Evolutionary conservation across 371 early-diverging fungal genomes (phyloP), one percentile per base, ranked within the genome.

Genomic region (Blakeslea trispora): DNA sequence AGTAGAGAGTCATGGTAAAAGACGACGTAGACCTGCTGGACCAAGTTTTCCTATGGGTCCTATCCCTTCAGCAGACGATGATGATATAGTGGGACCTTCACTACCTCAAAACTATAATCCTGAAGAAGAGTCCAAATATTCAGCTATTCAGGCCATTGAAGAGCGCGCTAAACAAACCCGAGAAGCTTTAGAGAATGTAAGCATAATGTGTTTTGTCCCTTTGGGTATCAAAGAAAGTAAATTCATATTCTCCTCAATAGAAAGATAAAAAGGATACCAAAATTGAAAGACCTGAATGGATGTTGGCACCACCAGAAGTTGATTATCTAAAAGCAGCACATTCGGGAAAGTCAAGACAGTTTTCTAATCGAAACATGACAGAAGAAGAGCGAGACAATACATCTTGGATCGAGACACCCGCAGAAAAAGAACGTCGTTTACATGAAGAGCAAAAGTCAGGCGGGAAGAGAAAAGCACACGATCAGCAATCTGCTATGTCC

Each of bases 231-330:
- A 28, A 28, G 28, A 28, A 28, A 28, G 28, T 28, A 7, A n/a
- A 18, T 31, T 24, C 37, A 37, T 18, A 28, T 39, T 3, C 28
- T 15, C 19, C 40, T 22, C 53, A 50, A 35, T 37, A 66, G 55
- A 53, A 63, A 57, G 54, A 61, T 19, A 59, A 49, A n/a, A 31
- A 56, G 8, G 24, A 24, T 1, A 54, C 53, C n/a, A 82, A 79
- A 54, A 57, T 72, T 2, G 68, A 75, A 28, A 75, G 88, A 56
- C 81, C 74, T 14, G 86, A 86, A 45, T 88, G 88, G 88, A 88
- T 88, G 88, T 51, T 83, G 39, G 73, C 82, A 1, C 88, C 88
- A 23, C 88, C 88, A 17, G 81, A 83, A 47, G 68, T 83, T 0
- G 72, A 81, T 49, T 69, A 82, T 43, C 53, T 83, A 32, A 69